These are phyloP conservation scores for Lithohypha guttulata DNA, from an alignment of 2,329 filamentous ascomycete species.

Conservation along the genomic window DNA sequence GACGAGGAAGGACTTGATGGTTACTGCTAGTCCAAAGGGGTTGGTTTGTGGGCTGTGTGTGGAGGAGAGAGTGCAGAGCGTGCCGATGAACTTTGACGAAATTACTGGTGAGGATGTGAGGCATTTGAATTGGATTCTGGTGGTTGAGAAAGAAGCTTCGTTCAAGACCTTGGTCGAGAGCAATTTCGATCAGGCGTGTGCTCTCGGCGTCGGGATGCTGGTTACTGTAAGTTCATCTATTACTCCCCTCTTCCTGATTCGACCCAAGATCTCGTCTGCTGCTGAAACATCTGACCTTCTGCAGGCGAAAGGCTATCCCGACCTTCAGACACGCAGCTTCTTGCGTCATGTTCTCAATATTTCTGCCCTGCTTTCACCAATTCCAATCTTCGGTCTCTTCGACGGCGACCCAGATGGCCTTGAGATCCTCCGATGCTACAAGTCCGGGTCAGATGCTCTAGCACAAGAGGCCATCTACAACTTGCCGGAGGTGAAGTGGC, in stretches of 20 bases:
- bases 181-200: conserved; percentile 32
- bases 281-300: too few relatives aligned
- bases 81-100: conserved; percentile 10
- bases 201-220: conserved; percentile 40
- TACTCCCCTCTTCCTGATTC: not conserved
- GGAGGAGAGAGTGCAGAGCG: conserved; percentile 7
- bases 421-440: conserved; percentile 52
- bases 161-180: conserved; percentile 47
- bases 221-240: conserved; percentile 40
- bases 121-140: conserved; percentile 45
- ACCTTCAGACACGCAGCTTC: conserved; percentile 47
- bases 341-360: conserved; percentile 34
- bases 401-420: conserved; percentile 55
- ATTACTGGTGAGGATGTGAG: conserved; percentile 23
- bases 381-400: conserved; percentile 43
- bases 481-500: conserved; percentile 42
- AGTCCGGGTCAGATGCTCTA: conserved; percentile 47
- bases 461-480: conserved; percentile 43
- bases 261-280: not conserved
- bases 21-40: conserved; percentile 38
- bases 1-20: conserved; percentile 43
- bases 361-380: conserved; percentile 3
- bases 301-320: conserved; percentile 55
- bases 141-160: conserved; percentile 56
- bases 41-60: conserved; percentile 28